These are phyloP conservation scores for Populus deltoides DNA, from an alignment of 345 rosid species.

Conservation along the genomic window DNA sequence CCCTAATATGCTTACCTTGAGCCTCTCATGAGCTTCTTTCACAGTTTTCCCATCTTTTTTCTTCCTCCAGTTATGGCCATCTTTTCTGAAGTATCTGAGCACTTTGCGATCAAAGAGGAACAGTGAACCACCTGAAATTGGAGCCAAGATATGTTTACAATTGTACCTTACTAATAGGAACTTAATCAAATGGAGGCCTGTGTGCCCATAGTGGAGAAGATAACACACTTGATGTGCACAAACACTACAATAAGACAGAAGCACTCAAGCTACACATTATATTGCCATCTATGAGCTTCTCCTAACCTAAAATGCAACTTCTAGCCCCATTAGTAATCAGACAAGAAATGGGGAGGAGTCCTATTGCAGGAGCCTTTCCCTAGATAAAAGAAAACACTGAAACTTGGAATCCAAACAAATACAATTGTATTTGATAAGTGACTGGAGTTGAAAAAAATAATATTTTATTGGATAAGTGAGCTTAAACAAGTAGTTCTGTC, in stretches of 20 bases:
- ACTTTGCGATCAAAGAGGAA: slow-evolving; percentile 87
- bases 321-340: background rate
- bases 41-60: slow-evolving; percentile 88
- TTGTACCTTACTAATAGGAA: background rate
- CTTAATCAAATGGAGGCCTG: background rate
- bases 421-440: background rate
- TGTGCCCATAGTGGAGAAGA: background rate
- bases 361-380: background rate
- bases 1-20: slow-evolving; percentile 53
- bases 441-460: background rate
- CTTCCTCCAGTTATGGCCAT: slow-evolving; percentile 96
- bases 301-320: background rate
- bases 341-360: background rate
- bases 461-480: background rate
- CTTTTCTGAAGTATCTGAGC: slow-evolving; percentile 89
- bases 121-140: slow-evolving; percentile 75
- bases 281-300: background rate
- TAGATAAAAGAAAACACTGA: background rate
- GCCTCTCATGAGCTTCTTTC: slow-evolving; percentile 93
- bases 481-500: background rate
- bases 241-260: background rate
- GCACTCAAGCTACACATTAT: background rate
- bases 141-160: background rate
- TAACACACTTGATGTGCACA: background rate
- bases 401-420: background rate